Evolutionary conservation across 2,329 filamentous ascomycete species (phyloP), one percentile per base, ranked within the genome.

Genomic region (Chaetomium strumarium): DNA sequence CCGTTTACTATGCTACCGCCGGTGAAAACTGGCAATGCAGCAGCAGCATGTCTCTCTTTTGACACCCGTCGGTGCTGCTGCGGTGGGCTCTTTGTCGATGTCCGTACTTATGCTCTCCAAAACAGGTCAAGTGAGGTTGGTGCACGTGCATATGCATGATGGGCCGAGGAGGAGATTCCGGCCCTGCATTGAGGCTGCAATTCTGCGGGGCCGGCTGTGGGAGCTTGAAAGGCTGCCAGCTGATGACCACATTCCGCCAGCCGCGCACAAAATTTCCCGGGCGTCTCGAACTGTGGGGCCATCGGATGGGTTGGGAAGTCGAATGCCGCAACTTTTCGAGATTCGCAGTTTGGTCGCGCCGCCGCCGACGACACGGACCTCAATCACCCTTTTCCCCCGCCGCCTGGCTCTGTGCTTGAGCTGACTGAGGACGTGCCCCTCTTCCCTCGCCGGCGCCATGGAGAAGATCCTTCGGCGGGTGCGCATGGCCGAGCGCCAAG

Each of bases 401-500:
- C 20, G 16, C 33, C 20, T 29, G 17, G 46, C 30, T 49, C 10
- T 33, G 45, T 46, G 40, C 46, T 41, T 39, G 45, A 53, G 38
- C 54, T 16, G 41, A 43, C 33, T 46, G 38, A 45, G 46, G 52
- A 29, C 44, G 34, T 37, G 31, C 41, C 31, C 44, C 53, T 44
- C 49, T 41, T 44, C 49, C 43, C 50, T 46, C 55, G 30, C 39
- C 39, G 53, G 56, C 64, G 70, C 58, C 58, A 90, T 89, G 86
- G 82, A 89, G 72, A 87, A 85, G 70, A 75, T 89, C 58, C 74
- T 84, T 57, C 80, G 80, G 63, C 81, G 84, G 61, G 82, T 84
- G 50, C 73, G 78, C 51, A 75, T 85, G 67, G 85, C 85, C 60
- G 77, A 86, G 70, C 81, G 80, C 67, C 82, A 85, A 71, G 80